These are phyloP conservation scores for Sporopachydermia quercuum DNA, from an alignment of 805 yeast species.

Conservation along the genomic window DNA sequence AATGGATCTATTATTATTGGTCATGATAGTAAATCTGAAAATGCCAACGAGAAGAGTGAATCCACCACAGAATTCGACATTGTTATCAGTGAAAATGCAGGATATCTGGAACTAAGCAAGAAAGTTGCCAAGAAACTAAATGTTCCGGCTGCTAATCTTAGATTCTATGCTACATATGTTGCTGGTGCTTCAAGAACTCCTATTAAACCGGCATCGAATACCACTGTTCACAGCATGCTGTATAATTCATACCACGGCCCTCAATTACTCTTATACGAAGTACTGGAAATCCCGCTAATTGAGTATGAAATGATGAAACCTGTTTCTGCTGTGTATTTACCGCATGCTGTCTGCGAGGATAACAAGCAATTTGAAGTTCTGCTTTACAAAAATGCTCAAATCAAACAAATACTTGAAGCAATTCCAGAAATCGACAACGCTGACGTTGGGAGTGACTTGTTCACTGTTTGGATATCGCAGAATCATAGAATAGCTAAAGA, in stretches of 20 bases:
- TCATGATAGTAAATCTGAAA: slow-evolving; percentile 6
- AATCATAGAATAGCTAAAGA: slow-evolving; percentile 8
- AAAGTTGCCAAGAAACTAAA: slow-evolving; percentile 39
- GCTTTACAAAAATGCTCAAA: slow-evolving; percentile 46
- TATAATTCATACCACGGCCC: slow-evolving; percentile 12
- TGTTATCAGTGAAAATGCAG: slow-evolving; percentile 52
- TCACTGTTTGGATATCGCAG: slow-evolving; percentile 7
- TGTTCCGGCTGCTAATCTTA: slow-evolving; percentile 44
- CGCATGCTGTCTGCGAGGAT: slow-evolving; percentile 53
- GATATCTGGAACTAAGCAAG: slow-evolving; percentile 45
- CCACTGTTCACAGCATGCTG: slow-evolving; percentile 21
- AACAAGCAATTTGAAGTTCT: slow-evolving; percentile 48
- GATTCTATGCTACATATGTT: slow-evolving; percentile 48
- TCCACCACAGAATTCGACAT: slow-evolving; percentile 20
- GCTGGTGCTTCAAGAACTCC: slow-evolving; percentile 31
- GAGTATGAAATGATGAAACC: slow-evolving; percentile 67
- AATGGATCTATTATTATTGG: slow-evolving; percentile 8
- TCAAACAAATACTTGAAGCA: slow-evolving; percentile 38
- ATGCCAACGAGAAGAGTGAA: slow-evolving; percentile 17
- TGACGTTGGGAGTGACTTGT: slow-evolving; percentile 3
- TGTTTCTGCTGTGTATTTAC: slow-evolving; percentile 56
- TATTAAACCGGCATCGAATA: slow-evolving; percentile 17
- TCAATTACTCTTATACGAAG: slow-evolving; percentile 48
- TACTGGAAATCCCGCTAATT: slow-evolving; percentile 54
- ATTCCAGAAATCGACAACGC: slow-evolving; percentile 22